phyloP scores from a whole-genome alignment of 371 early-diverging fungal genomes.

The Lichtheimia ramosa region DNA sequence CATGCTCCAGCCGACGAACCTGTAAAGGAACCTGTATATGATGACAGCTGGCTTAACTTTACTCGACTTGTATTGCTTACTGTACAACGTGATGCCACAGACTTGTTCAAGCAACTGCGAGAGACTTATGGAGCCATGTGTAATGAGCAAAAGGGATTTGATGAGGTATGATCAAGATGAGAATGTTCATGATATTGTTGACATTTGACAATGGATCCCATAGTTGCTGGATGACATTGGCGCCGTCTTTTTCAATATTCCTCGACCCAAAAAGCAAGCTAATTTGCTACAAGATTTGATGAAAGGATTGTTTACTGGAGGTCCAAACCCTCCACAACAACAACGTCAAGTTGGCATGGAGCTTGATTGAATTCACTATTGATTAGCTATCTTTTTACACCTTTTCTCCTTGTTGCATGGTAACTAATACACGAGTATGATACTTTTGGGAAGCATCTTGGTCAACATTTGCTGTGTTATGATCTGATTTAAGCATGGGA shows the following conservation, averaged over 20 bases:
- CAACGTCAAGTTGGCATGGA: not conserved
- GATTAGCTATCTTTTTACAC: too few relatives aligned
- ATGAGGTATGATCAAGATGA: constrained; percentile 21
- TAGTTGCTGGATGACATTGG: constrained; percentile 68
- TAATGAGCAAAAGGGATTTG: constrained; percentile 34
- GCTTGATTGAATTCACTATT: too few relatives aligned
- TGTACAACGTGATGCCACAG: constrained; percentile 67
- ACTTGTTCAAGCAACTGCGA: constrained; percentile 55
- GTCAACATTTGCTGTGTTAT: too few relatives aligned
- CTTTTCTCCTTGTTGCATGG: too few relatives aligned
- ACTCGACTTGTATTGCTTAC: constrained; percentile 66
- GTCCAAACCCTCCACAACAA: constrained; percentile 4
- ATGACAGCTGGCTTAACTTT: constrained; percentile 70
- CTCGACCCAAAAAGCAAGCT: constrained; percentile 61
- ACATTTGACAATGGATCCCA: not conserved
- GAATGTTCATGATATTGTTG: not conserved
- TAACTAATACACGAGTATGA: too few relatives aligned
- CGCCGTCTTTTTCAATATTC: constrained; percentile 66
- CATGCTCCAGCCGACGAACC: constrained; percentile 40
- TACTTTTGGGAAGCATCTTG: too few relatives aligned
- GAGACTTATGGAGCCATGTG: constrained; percentile 57
- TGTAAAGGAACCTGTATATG: constrained; percentile 38
- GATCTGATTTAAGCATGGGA: too few relatives aligned
- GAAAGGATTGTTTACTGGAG: constrained; percentile 64
- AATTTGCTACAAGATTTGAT: constrained; percentile 75